Percentiles rank a stretch among this genome's conserved stretches.
These are phyloP conservation scores for Populus ilicifolia DNA, from an alignment of 345 rosid species.

Conservation along the genomic window DNA sequence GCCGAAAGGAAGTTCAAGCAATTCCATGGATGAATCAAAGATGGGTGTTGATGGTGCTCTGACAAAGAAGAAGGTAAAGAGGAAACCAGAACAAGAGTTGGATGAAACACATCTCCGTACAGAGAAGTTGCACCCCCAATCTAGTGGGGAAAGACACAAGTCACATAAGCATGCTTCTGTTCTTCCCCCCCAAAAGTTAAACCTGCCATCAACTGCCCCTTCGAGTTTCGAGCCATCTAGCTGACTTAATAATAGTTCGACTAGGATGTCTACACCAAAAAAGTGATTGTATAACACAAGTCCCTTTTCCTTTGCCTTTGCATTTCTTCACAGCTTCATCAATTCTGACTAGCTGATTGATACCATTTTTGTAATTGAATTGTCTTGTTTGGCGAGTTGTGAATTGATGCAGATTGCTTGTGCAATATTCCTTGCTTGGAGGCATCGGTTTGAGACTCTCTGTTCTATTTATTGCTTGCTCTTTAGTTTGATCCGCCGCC, in stretches of 20 bases:
- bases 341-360: slow-evolving; percentile 23
- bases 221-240: slow-evolving; percentile 43
- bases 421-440: slow-evolving; percentile 2
- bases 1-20: slow-evolving; percentile 42
- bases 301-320: not conserved
- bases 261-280: slow-evolving; percentile 24
- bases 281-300: slow-evolving; percentile 7
- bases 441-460: not conserved
- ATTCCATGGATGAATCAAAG: slow-evolving; percentile 44
- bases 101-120: slow-evolving; percentile 35
- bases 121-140: slow-evolving; percentile 22
- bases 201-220: slow-evolving; percentile 31
- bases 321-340: slow-evolving; percentile 11
- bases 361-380: slow-evolving; percentile 38
- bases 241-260: slow-evolving; percentile 23
- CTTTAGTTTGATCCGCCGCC: not conserved
- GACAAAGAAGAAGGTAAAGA: slow-evolving; percentile 50
- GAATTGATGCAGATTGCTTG: slow-evolving; percentile 1
- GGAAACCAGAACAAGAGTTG: slow-evolving; percentile 49
- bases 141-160: slow-evolving; percentile 33
- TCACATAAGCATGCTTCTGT: slow-evolving; percentile 28
- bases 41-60: slow-evolving; percentile 27
- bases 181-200: slow-evolving; percentile 35
- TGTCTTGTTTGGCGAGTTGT: slow-evolving; percentile 10
- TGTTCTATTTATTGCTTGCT: not conserved